Evolutionary conservation across 2,329 filamentous ascomycete genomes (phyloP).

Genomic region (Aplosporella prunicola): DNA sequence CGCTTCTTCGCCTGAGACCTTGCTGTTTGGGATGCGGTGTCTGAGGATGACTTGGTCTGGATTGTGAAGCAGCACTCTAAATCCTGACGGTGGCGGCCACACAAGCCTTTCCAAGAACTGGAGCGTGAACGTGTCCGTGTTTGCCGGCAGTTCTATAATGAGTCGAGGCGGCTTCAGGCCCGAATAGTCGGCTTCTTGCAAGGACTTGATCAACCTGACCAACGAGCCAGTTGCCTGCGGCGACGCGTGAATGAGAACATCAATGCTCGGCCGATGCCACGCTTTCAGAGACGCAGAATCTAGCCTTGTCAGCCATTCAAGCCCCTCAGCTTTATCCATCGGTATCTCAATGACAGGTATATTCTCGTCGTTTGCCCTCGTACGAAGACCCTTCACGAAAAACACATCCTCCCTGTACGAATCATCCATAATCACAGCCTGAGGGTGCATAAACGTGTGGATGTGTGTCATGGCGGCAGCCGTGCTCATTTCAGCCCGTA

Average conservation of each 20-base stretch:
- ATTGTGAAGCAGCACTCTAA: no score
- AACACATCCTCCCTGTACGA: constrained; percentile 56
- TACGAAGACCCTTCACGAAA: constrained; percentile 53
- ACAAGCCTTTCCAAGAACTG: constrained; percentile 54
- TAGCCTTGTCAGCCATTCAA: constrained; percentile 70
- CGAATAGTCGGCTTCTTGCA: constrained; percentile 66
- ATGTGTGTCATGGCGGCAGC: constrained; percentile 62
- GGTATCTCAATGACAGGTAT: constrained; percentile 70
- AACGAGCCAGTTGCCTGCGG: constrained; percentile 62
- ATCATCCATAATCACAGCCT: constrained; percentile 64
- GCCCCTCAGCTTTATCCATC: constrained; percentile 48
- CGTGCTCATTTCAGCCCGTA: constrained; percentile 57
- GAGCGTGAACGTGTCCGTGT: constrained; percentile 57
- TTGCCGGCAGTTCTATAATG: constrained; percentile 71
- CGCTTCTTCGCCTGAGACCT: constrained; percentile 57
- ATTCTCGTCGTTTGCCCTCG: constrained; percentile 42
- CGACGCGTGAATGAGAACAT: constrained; percentile 74
- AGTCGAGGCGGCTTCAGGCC: constrained; percentile 61
- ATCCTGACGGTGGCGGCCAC: constrained; percentile 32
- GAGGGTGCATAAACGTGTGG: constrained; percentile 63
- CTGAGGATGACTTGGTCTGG: constrained; percentile 53
- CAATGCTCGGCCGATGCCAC: constrained; percentile 70
- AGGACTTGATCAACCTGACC: constrained; percentile 65
- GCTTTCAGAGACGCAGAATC: constrained; percentile 62
- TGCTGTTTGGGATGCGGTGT: constrained; percentile 57